Evolutionary conservation across 345 rosid genomes (phyloP).

Genomic region (Euphorbia lathyris): DNA sequence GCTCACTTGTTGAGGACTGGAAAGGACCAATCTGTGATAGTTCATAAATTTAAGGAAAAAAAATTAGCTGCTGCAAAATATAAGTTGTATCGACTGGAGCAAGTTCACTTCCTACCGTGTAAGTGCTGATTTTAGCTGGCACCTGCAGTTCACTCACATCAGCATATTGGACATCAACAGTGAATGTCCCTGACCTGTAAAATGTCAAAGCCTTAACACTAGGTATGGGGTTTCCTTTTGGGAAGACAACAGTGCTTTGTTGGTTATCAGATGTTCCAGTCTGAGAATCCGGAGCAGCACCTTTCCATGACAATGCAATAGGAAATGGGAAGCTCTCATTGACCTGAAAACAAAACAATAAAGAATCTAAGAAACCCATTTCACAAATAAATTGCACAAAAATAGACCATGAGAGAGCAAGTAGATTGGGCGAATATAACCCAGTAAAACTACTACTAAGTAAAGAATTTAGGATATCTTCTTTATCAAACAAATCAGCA

Average conservation of each 20-base stretch:
- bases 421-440: background rate
- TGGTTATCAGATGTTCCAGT: constrained; percentile 63
- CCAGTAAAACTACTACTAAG: background rate
- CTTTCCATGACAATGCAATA: constrained; percentile 79
- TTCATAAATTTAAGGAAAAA: background rate
- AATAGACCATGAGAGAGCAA: background rate
- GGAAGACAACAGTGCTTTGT: constrained; percentile 73
- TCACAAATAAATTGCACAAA: background rate
- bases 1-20: constrained; percentile 63
- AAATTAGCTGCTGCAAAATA: background rate
- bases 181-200: constrained; percentile 70
- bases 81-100: background rate
- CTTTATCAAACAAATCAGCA: background rate
- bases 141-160: constrained; percentile 62
- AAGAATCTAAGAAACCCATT: background rate
- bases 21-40: constrained; percentile 81
- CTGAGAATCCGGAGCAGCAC: constrained; percentile 57
- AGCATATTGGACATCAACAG: constrained; percentile 69
- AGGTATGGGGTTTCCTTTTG: constrained; percentile 83
- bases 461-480: background rate
- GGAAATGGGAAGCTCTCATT: constrained; percentile 84
- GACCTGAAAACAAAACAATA: constrained; percentile 43
- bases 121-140: constrained; percentile 76
- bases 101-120: constrained; percentile 44
- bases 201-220: constrained; percentile 85